phyloP scores from a whole-genome alignment of 257 asterid species.

The Gentiana straminea region DNA sequence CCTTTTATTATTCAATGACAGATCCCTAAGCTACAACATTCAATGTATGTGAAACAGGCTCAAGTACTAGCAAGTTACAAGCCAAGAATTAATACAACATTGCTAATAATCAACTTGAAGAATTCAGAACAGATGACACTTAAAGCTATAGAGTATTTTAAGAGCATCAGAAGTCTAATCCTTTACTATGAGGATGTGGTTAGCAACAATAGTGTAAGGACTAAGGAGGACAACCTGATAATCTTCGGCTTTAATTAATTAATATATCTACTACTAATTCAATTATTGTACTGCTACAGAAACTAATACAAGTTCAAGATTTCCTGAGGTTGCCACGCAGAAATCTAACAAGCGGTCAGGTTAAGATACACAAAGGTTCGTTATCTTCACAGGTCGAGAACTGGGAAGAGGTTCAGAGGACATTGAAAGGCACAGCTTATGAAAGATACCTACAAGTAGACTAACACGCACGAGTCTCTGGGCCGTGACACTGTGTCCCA shows the following conservation, averaged over 20 bases:
- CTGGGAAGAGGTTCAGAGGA: conserved; percentile 39
- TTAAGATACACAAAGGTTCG: conserved; percentile 64
- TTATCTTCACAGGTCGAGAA: conserved; percentile 39
- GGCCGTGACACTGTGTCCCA: too few species aligned
- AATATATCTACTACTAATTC: background rate
- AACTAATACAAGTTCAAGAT: conserved; percentile 56
- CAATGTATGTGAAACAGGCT: conserved; percentile 38
- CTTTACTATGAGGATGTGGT: conserved; percentile 72
- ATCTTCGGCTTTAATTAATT: background rate
- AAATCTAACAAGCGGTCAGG: conserved; percentile 61
- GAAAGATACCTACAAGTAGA: conserved; percentile 29
- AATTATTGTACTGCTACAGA: conserved; percentile 25
- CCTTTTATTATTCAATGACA: background rate
- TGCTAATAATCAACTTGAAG: conserved; percentile 34
- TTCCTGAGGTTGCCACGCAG: conserved; percentile 55
- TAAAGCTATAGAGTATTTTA: conserved; percentile 50
- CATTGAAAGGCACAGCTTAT: conserved; percentile 48
- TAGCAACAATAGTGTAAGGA: conserved; percentile 40
- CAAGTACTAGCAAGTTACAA: conserved; percentile 58
- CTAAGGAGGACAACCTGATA: background rate
- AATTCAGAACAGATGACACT: conserved; percentile 24
- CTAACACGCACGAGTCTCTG: conserved; percentile 1
- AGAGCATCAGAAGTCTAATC: conserved; percentile 49
- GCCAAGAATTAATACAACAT: conserved; percentile 43
- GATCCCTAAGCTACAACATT: background rate